Base-by-base conservation (phyloP, 495 filamentous ascomycete genomes). In the Trichoderma virens region DNA sequence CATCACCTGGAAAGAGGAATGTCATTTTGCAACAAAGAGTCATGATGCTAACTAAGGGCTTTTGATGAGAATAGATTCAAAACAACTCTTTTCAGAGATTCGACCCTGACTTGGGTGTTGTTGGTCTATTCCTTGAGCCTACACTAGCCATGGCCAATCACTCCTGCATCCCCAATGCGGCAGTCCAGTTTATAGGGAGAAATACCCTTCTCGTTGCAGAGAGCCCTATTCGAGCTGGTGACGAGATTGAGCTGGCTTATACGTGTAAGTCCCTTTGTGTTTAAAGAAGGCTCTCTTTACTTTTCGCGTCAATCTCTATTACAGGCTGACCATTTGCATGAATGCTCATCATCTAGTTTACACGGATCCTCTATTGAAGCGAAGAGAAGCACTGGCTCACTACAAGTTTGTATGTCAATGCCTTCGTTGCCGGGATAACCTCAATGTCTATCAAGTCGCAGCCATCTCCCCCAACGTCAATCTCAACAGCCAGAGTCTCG, bases 231-330 rank as follows among this genome's bases (percentile, higher is more conserved):
- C 67, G 76, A 20, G 68, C 72, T 56, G 79, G 75, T 5, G 79
- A 83, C 32, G 77, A 82, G 68, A 73, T 85, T 28, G 71, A 74
- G 43, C 80, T 83, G 23, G 80, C 79, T 0, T 85, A 85, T 64
- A 77, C 80, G 18, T 78, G 79, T 79, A 73, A 59, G 78, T 20
- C n/a, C n/a, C n/a, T n/a, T n/a, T n/a, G n/a, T n/a, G n/a, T n/a
- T n/a, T n/a, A n/a, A n/a, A n/a, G n/a, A n/a, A n/a, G n/a, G 31
- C 1, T 9, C 8, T 20, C 32, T 41, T 20, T 14, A n/a, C 23
- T 18, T 35, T 35, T 38, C 28, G 7, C n/a, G 30, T 13, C 9
- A 39, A 8, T 39, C 9, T 8, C 9, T 39, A 3, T 14, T 9
- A 41, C 18, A 16, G 18, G 38, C 38, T 41, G 18, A 41, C 38